Conservation (phyloP, 192 early-diverging fungal species). For the Mortierella claussenii region DNA sequence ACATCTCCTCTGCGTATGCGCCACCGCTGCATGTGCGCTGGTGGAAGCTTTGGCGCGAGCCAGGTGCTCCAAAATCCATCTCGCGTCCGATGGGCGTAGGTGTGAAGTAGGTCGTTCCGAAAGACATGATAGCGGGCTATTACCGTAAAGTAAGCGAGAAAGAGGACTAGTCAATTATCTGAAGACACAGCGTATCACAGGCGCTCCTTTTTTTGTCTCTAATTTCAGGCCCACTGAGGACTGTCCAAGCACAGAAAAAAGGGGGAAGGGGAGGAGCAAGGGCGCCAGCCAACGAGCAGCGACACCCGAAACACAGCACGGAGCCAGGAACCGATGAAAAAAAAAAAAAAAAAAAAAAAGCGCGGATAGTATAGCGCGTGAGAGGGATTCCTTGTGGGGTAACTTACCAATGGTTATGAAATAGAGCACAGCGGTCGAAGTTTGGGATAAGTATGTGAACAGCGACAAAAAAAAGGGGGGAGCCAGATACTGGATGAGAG, state of each 20-base stretch:
- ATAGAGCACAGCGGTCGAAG: neutral
- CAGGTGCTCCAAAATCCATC: constrained; percentile 15
- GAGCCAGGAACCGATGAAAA: neutral
- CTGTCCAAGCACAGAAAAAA: neutral
- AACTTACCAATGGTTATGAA: neutral
- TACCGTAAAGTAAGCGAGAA: neutral
- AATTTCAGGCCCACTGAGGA: neutral
- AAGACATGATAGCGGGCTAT: constrained; percentile 23
- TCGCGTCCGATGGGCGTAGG: constrained; percentile 29
- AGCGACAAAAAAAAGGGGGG: neutral
- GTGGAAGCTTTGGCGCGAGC: constrained; percentile 20
- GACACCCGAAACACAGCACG: neutral
- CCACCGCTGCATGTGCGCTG: constrained; percentile 25
- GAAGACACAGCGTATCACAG: constrained; percentile 9
- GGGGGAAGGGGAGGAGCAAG: neutral
- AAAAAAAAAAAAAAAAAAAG: neutral
- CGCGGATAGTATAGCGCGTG: no score
- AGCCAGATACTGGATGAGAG: neutral
- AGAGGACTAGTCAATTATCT: constrained; percentile 4
- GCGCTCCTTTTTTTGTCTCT: neutral
- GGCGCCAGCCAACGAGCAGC: neutral
- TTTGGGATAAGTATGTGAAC: neutral
- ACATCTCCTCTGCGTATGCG: constrained; percentile 37
- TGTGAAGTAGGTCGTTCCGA: constrained; percentile 41
- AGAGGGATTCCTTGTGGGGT: no score